Conservation (phyloP, 805 yeast genomes). For the Metschnikowia santaceciliae region DNA sequence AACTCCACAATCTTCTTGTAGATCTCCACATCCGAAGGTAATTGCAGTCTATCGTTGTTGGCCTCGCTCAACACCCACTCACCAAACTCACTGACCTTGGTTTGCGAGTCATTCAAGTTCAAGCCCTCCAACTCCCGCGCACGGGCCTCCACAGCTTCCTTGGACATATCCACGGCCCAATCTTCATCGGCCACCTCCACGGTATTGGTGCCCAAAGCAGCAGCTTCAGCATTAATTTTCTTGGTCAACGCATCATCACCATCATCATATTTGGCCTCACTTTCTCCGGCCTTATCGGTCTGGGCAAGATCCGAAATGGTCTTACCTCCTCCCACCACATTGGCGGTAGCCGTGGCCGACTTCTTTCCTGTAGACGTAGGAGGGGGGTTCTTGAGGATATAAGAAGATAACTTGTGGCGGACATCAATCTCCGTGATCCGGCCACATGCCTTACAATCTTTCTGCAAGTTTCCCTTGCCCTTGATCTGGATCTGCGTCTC, state of each 20-base stretch:
- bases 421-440: constrained; percentile 78
- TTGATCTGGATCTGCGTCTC: constrained; percentile 88
- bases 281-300: constrained; percentile 35
- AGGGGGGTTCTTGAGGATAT: constrained; percentile 87
- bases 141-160: constrained; percentile 91
- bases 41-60: constrained; percentile 51
- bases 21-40: constrained; percentile 84
- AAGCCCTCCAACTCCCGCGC: constrained; percentile 80
- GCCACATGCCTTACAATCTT: constrained; percentile 99
- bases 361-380: constrained; percentile 64
- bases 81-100: constrained; percentile 73
- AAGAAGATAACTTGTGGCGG: constrained; percentile 82
- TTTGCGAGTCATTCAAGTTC: constrained; percentile 42
- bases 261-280: constrained; percentile 44
- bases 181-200: constrained; percentile 81
- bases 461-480: constrained; percentile 68
- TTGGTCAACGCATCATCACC: constrained; percentile 74
- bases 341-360: constrained; percentile 85
- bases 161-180: constrained; percentile 97
- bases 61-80: constrained; percentile 69
- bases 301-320: constrained; percentile 76
- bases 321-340: constrained; percentile 83
- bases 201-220: constrained; percentile 48
- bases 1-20: constrained; percentile 84
- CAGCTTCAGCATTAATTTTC: constrained; percentile 81